phyloP scores from a whole-genome alignment of 2,329 filamentous ascomycete species.

The Paramyrothecium roridum region DNA sequence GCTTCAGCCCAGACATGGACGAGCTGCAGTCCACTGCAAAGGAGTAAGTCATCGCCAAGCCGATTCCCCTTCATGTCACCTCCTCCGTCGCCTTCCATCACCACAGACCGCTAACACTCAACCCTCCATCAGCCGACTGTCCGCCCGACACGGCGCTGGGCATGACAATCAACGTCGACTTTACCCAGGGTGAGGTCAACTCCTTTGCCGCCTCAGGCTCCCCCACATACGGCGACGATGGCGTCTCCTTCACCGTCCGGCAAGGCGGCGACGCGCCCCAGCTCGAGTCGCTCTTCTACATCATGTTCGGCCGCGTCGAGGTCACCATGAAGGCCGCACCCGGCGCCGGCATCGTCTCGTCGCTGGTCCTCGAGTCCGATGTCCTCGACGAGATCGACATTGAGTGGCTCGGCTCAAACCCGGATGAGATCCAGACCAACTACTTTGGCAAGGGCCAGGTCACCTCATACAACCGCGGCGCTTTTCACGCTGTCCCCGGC shows the following conservation, averaged over 20 bases:
- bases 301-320: conserved; percentile 96
- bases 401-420: conserved; percentile 85
- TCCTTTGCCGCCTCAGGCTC: conserved; percentile 71
- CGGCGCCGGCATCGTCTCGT: conserved; percentile 89
- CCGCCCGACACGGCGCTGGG: conserved; percentile 77
- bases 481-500: conserved; percentile 65
- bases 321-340: conserved; percentile 82
- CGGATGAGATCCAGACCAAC: conserved; percentile 83
- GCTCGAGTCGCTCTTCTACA: conserved; percentile 89
- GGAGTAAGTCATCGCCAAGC: conserved; percentile 20
- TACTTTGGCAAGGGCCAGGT: conserved; percentile 95
- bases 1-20: conserved; percentile 37
- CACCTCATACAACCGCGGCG: conserved; percentile 80
- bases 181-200: conserved; percentile 72
- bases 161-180: conserved; percentile 79
- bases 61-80: not conserved
- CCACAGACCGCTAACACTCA: not conserved
- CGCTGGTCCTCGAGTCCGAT: conserved; percentile 87
- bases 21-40: conserved; percentile 33
- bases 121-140: conserved; percentile 50
- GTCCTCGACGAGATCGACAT: conserved; percentile 94
- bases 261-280: conserved; percentile 80
- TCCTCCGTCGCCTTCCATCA: conserved; percentile 4
- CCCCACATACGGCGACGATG: conserved; percentile 72
- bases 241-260: conserved; percentile 77